Percentiles rank a stretch among this genome's conserved stretches.
These are phyloP conservation scores for Ophiognomonia clavigignenti-juglandacearum DNA, from an alignment of 2,329 filamentous ascomycete genomes.

Conservation along the genomic window DNA sequence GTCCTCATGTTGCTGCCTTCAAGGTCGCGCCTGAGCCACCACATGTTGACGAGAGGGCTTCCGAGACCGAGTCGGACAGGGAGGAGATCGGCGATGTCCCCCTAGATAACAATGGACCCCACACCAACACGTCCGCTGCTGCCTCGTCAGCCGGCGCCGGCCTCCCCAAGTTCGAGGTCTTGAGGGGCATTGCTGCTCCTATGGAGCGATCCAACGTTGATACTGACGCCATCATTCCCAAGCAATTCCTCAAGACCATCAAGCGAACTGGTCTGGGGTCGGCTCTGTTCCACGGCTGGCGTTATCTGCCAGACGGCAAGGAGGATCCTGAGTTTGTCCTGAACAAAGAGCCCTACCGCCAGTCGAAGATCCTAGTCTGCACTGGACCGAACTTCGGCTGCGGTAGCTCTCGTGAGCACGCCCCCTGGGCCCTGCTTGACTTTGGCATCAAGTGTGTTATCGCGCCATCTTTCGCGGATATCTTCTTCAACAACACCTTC, in stretches of 20 bases:
- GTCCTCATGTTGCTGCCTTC: constrained; percentile 56
- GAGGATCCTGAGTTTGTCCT: constrained; percentile 82
- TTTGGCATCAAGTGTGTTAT: constrained; percentile 95
- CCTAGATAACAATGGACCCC: constrained; percentile 55
- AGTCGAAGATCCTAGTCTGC: constrained; percentile 83
- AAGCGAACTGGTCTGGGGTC: constrained; percentile 90
- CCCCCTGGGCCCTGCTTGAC: constrained; percentile 93
- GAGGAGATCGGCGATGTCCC: constrained; percentile 54
- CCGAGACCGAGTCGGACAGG: constrained; percentile 45
- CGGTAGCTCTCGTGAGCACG: constrained; percentile 87
- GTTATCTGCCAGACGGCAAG: constrained; percentile 68
- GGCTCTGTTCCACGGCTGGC: constrained; percentile 81
- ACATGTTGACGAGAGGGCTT: constrained; percentile 48
- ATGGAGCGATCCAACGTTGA: constrained; percentile 88
- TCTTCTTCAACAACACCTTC: constrained; percentile 99
- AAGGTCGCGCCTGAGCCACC: constrained; percentile 36
- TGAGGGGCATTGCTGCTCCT: constrained; percentile 84
- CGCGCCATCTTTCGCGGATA: constrained; percentile 80
- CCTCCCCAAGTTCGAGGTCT: constrained; percentile 75
- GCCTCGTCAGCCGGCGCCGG: constrained; percentile 50
- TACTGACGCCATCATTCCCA: constrained; percentile 98
- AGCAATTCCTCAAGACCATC: constrained; percentile 99
- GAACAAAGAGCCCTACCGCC: constrained; percentile 82
- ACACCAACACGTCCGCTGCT: constrained; percentile 56
- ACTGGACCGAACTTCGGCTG: constrained; percentile 95